These are phyloP conservation scores for Thalassiosira profunda DNA, from an alignment of 108 stramenopile genomes.

Conservation along the genomic window DNA sequence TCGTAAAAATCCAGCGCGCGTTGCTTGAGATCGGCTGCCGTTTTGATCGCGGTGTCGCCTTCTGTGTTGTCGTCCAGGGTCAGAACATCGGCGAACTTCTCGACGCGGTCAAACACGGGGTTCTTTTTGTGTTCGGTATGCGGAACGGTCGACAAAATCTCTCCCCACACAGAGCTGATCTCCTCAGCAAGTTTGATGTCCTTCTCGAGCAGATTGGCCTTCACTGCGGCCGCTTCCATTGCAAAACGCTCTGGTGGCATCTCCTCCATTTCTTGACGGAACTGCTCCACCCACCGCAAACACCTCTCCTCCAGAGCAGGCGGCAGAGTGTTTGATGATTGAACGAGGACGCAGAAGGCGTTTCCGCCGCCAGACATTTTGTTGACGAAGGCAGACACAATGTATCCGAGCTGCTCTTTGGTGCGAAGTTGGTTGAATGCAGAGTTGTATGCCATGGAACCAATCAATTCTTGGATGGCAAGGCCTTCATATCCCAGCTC, in stretches of 20 bases:
- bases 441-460: conserved; percentile 84
- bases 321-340: conserved; percentile 68
- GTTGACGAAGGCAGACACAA: conserved; percentile 76
- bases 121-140: conserved; percentile 54
- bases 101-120: conserved; percentile 80
- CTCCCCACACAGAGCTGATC: conserved; percentile 72
- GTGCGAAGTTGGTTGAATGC: conserved; percentile 89
- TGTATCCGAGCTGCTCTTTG: conserved; percentile 91
- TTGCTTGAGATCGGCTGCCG: conserved; percentile 66
- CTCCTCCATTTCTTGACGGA: conserved; percentile 79
- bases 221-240: conserved; percentile 80
- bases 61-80: conserved; percentile 25
- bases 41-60: conserved; percentile 33
- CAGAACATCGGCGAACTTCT: conserved; percentile 74
- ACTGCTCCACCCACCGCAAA: conserved; percentile 75
- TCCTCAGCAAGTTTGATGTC: conserved; percentile 83
- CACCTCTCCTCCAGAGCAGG: conserved; percentile 74
- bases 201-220: conserved; percentile 74
- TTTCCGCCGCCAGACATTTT: conserved; percentile 79
- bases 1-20: conserved; percentile 76
- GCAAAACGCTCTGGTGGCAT: conserved; percentile 72
- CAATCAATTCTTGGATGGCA: conserved; percentile 77
- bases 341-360: conserved; percentile 74
- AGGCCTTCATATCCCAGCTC: conserved; percentile 80
- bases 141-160: conserved; percentile 61